Evolutionary conservation across 371 early-diverging fungal species (phyloP), one percentile per base, ranked within the genome.

Genomic region (Chytridium lagenaria): DNA sequence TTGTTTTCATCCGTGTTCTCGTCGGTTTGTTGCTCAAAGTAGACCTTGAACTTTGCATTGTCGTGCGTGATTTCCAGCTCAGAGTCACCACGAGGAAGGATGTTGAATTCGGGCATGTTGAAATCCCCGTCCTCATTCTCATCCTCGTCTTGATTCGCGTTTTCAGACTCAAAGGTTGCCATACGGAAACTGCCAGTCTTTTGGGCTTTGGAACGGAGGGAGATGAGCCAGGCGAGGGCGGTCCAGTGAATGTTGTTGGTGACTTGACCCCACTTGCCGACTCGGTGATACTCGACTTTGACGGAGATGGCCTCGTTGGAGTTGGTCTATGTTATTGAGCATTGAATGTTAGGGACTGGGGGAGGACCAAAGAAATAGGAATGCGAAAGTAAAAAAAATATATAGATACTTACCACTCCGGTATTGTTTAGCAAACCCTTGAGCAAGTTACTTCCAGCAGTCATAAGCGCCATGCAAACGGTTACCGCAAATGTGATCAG

Each of bases 221-320:
- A 78, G 44, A 82, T 77, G 26, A 84, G 57, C 82, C 82, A 82
- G 28, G 81, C 70, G 19, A 84, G 69, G 7, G 82, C 79, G 33
- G 37, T 66, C 68, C 57, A 61, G 52, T 59, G 63, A 61, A 52
- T 67, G 50, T 39, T 50, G 28, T 23, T 71, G 31, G 31, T 52
- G 40, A 33, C 44, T 23, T 23, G 52, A 51, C 40, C 66, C 77
- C 77, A 81, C 34, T 69, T 71, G 55, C 74, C 79, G 37, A 77
- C 65, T 38, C 73, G 66, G 67, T 81, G 74, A 50, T 72, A 74
- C 38, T 80, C 81, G 31, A 80, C 68, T 68, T 74, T 75, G 70
- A 80, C 72, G 26, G 65, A 50, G 34, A 74, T 51, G 59, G 7
- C 19, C 19, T 44, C 19, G 44, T 44, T 44, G 44, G 44, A 7